phyloP scores from a whole-genome alignment of 768 basidiomycete genomes.

The Calocybe gangraenosa region DNA sequence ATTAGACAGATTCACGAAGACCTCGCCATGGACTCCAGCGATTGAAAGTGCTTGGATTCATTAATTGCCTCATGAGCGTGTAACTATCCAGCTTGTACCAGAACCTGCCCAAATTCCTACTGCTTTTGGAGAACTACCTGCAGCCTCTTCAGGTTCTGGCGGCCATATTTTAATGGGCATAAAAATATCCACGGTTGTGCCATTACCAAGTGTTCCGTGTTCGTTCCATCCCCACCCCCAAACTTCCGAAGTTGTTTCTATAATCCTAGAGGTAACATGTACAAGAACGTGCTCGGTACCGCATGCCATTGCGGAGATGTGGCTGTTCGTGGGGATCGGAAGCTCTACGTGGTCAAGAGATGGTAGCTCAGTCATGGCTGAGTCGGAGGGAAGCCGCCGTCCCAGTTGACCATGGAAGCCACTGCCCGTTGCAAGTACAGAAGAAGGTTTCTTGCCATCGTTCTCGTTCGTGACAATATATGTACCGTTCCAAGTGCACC shows the following conservation, averaged over 20 bases:
- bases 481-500: constrained; percentile 81
- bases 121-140: constrained; percentile 9
- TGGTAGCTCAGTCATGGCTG: constrained; percentile 1
- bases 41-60: constrained; percentile 28
- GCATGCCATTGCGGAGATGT: constrained; percentile 43
- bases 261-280: constrained; percentile 18
- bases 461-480: constrained; percentile 35
- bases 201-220: constrained; percentile 87
- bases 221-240: constrained; percentile 99
- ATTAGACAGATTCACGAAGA: constrained; percentile 73
- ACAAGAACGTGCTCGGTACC: constrained; percentile 85
- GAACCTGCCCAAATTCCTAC: constrained; percentile 37
- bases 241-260: constrained; percentile 32
- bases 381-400: constrained; percentile 9
- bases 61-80: background rate
- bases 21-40: constrained; percentile 55
- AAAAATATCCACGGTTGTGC: constrained; percentile 49
- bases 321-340: constrained; percentile 17
- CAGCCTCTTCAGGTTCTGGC: background rate
- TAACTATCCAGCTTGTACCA: constrained; percentile 45
- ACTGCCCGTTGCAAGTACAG: constrained; percentile 45
- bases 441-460: constrained; percentile 14
- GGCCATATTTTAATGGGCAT: constrained; percentile 56
- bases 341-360: constrained; percentile 26
- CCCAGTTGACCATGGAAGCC: constrained; percentile 70